Percentiles rank a stretch among this genome's conserved stretches.
phyloP scores from a whole-genome alignment of 164 flowering plant genomes.

The Nelumbo lutea region DNA sequence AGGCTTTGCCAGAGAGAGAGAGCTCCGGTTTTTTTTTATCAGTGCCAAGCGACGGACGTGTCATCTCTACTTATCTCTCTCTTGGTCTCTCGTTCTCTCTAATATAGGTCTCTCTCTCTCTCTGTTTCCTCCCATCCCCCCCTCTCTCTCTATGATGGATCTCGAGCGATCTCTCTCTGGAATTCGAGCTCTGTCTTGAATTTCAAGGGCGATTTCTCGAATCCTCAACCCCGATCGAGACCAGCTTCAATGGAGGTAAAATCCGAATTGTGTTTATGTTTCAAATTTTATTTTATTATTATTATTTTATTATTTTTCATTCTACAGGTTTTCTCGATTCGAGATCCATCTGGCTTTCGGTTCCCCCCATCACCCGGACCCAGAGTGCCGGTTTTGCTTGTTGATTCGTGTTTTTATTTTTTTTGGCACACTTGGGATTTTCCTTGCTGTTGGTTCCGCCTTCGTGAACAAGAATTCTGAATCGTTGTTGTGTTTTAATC shows the following conservation, averaged over 20 bases:
- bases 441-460: background rate
- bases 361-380: background rate
- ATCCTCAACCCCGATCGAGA: conserved; percentile 2
- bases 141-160: background rate
- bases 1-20: background rate
- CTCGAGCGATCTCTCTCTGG: conserved; percentile 3
- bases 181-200: conserved; percentile 13
- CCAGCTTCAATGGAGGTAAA: conserved; percentile 12
- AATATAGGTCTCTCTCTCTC: conserved; percentile 14
- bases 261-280: background rate
- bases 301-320: background rate
- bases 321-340: background rate
- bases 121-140: background rate
- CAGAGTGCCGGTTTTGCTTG: background rate
- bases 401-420: background rate
- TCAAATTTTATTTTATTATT: background rate
- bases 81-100: background rate
- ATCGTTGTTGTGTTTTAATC: background rate
- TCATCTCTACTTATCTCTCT: conserved; percentile 1
- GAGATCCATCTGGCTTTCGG: background rate
- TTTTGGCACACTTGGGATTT: background rate
- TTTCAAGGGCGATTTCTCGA: conserved; percentile 8
- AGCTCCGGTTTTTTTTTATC: background rate
- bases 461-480: background rate
- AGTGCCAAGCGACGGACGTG: background rate